A percentile compares a stretch with the other conserved stretches of the same genome.
Evolutionary conservation across 2,329 filamentous ascomycete genomes (phyloP).

Genomic region (Aureobasidium namibiae): DNA sequence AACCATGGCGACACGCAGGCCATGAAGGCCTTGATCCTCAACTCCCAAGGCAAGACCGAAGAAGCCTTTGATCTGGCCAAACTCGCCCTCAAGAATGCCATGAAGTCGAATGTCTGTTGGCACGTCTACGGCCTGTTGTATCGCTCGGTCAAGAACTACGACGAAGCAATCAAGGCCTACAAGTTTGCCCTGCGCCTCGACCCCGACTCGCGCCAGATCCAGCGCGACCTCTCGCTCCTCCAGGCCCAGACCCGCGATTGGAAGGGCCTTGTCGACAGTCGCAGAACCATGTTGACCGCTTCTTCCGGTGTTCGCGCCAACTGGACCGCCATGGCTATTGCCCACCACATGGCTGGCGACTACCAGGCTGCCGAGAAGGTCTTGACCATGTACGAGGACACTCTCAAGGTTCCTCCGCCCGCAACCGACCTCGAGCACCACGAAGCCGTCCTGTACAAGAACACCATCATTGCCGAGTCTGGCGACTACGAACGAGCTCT

Average conservation of each 20-base stretch:
- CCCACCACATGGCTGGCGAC: conserved; percentile 83
- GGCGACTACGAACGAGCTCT: conserved; percentile 76
- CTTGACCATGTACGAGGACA: conserved; percentile 85
- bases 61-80: conserved; percentile 93
- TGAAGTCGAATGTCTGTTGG: conserved; percentile 99
- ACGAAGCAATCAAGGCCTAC: conserved; percentile 98
- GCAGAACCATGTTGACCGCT: conserved; percentile 77
- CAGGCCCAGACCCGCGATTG: conserved; percentile 97
- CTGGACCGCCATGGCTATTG: conserved; percentile 95
- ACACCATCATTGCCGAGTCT: conserved; percentile 82
- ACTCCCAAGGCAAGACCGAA: conserved; percentile 81
- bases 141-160: conserved; percentile 91
- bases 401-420: conserved; percentile 70
- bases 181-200: conserved; percentile 90
- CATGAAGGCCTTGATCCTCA: conserved; percentile 97
- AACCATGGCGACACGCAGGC: conserved; percentile 97
- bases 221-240: conserved; percentile 83
- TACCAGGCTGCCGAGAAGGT: conserved; percentile 81
- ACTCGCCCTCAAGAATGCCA: conserved; percentile 84
- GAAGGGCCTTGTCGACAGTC: conserved; percentile 83
- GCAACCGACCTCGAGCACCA: conserved; percentile 84
- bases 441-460: conserved; percentile 92
- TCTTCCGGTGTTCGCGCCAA: conserved; percentile 77
- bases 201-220: conserved; percentile 89
- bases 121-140: conserved; percentile 96